Percentiles rank a stretch among this genome's conserved stretches.
phyloP scores from a whole-genome alignment of 768 basidiomycete species.

The Pulveroboletus sp. region DNA sequence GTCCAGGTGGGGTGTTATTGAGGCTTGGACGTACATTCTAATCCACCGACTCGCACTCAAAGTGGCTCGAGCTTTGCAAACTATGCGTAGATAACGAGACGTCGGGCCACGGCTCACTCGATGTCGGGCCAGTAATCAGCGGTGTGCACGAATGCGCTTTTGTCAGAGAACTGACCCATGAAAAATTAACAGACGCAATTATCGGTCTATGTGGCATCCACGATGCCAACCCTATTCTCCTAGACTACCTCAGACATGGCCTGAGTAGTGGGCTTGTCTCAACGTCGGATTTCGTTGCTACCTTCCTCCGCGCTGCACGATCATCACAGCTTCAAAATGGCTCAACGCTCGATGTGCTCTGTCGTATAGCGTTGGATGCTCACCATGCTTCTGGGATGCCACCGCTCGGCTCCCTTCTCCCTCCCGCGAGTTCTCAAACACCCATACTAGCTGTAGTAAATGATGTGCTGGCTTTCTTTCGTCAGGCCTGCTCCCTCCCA shows the following conservation, averaged over 20 bases:
- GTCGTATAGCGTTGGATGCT: conserved; percentile 56
- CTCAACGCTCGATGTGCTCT: conserved; percentile 67
- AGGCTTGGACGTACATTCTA: not conserved
- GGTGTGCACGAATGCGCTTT: conserved; percentile 36
- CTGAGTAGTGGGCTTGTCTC: conserved; percentile 54
- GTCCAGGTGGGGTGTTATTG: conserved; percentile 44
- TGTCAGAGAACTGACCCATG: conserved; percentile 1
- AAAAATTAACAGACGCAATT: conserved; percentile 52
- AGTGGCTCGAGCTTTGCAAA: conserved; percentile 70
- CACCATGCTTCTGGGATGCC: conserved; percentile 57
- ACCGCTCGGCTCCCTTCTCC: conserved; percentile 51
- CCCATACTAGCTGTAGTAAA: conserved; percentile 51
- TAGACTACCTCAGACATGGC: conserved; percentile 58
- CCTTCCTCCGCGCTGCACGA: conserved; percentile 62
- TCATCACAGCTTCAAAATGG: conserved; percentile 60
- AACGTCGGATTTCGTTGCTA: conserved; percentile 54
- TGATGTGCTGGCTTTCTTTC: conserved; percentile 56
- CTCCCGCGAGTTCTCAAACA: conserved; percentile 44
- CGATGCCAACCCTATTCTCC: conserved; percentile 65
- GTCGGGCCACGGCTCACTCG: conserved; percentile 31
- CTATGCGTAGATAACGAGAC: conserved; percentile 52
- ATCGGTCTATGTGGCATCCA: conserved; percentile 62
- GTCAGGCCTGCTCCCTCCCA: conserved; percentile 49
- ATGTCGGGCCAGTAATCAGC: conserved; percentile 53
- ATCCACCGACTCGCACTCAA: conserved; percentile 1